phyloP scores from a whole-genome alignment of 805 yeast species.

The Cyberlindnera subsufficiens region DNA sequence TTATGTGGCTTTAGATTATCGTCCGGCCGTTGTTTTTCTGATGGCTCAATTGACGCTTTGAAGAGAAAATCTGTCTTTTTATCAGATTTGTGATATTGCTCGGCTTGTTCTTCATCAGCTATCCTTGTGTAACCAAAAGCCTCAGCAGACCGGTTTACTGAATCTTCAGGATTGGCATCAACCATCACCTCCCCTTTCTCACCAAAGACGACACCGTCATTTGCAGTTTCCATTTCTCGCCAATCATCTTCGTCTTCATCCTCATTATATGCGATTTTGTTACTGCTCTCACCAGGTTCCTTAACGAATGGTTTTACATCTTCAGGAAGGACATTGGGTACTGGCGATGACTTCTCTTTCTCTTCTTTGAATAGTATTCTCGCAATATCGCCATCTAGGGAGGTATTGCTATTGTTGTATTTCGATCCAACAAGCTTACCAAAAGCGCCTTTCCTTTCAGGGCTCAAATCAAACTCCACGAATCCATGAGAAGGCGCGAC shows the following conservation, averaged over 20 bases:
- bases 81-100: conserved; percentile 52
- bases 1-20: not conserved
- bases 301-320: not conserved
- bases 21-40: not conserved
- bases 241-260: conserved; percentile 45
- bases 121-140: conserved; percentile 77
- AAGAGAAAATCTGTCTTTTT: conserved; percentile 53
- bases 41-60: conserved; percentile 16
- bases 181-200: conserved; percentile 62
- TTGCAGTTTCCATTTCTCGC: conserved; percentile 83
- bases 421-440: not conserved
- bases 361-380: conserved; percentile 3
- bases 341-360: not conserved
- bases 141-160: conserved; percentile 3
- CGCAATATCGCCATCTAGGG: conserved; percentile 3
- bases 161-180: not conserved
- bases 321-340: not conserved
- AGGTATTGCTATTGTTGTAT: conserved; percentile 8
- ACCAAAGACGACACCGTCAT: conserved; percentile 73
- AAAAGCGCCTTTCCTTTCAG: not conserved
- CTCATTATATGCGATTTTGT: conserved; percentile 11
- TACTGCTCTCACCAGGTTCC: not conserved
- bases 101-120: conserved; percentile 81
- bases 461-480: conserved; percentile 31
- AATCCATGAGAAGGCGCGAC: conserved; percentile 4